Base-by-base conservation (phyloP, 1,284 basidiomycete species). In the Trichosporon coremiiforme region DNA sequence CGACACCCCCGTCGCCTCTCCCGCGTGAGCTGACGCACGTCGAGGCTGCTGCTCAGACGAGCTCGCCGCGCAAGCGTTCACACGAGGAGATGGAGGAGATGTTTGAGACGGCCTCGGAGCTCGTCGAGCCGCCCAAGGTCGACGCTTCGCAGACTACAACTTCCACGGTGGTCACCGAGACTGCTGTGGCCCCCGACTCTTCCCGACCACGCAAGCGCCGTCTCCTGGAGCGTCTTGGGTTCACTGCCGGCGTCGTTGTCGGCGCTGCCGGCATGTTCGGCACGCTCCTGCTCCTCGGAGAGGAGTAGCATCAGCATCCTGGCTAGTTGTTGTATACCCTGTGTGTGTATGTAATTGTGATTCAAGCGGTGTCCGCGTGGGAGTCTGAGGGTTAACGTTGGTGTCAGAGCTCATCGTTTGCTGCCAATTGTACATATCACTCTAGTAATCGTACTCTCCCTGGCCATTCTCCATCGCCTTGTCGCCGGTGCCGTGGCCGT, bases 401-500 rank as follows among this genome's bases (percentile, higher is more conserved):
- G 25, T 25, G 25, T 25, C 25, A 25, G 25, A 25, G 25, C 25
- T 25, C 25, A 25, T 25, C 25, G 25, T 25, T 25, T 25, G 25
- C 25, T 25, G 25, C 25, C 25, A 25, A 25, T 25, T 25, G 25
- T 25, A 25, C 25, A 25, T 25, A 25, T 25, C 25, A 25, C 25
- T 35, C 33, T 70, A 84, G 67, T 84, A 84, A 70, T 84, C 82
- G 68, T 83, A 84, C 38, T 84, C 82, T 2, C 79, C 82, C 62
- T 76, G 72, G 1, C 81, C 81, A 66, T 81, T 82, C 72, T 82
- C 74, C 45, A 31, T 69, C 12, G 25, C 64, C 65, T 68, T 69
- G 57, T 31, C 25, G 10, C 69, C 60, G 29, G 31, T 29, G 13
- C 60, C 31, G 45, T 35, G 63, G 4, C 68, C 69, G 64, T 68